Evolutionary conservation across 2,329 filamentous ascomycete genomes (phyloP).

Genomic region (Colletotrichum nymphaeae): DNA sequence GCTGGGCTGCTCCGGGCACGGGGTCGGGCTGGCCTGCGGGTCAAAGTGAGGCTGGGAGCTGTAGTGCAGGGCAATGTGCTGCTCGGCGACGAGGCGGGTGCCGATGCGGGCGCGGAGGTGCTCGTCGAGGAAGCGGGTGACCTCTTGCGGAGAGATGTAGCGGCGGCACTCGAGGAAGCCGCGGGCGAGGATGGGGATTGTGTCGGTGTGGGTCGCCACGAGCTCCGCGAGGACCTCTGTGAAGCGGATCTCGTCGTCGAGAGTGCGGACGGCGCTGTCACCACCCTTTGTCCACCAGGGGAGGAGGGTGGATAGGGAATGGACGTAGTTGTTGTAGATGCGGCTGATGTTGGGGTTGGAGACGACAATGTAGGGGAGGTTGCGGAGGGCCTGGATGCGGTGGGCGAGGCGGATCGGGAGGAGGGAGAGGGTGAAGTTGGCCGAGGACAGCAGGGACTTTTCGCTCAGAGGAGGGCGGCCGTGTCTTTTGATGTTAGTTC

Average conservation of each 20-base stretch:
- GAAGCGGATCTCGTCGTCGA: slow-evolving; percentile 91
- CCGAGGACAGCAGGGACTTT: slow-evolving; percentile 84
- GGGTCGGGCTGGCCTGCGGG: slow-evolving; percentile 60
- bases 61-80: slow-evolving; percentile 92
- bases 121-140: slow-evolving; percentile 93
- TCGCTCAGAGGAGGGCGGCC: slow-evolving; percentile 88
- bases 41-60: slow-evolving; percentile 77
- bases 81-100: slow-evolving; percentile 92
- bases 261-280: slow-evolving; percentile 70
- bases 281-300: slow-evolving; percentile 70
- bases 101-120: slow-evolving; percentile 95
- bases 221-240: slow-evolving; percentile 93
- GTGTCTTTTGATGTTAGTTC: slow-evolving; percentile 57
- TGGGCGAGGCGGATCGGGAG: slow-evolving; percentile 93
- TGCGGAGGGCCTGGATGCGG: slow-evolving; percentile 91
- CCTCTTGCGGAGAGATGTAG: slow-evolving; percentile 85
- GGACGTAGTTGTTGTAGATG: slow-evolving; percentile 96
- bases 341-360: slow-evolving; percentile 95
- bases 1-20: slow-evolving; percentile 65
- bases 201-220: slow-evolving; percentile 94
- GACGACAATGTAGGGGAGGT: slow-evolving; percentile 96
- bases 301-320: slow-evolving; percentile 89
- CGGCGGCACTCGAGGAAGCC: slow-evolving; percentile 94
- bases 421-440: slow-evolving; percentile 94
- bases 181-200: slow-evolving; percentile 89